Conservation (phyloP, 176 grass and related monocot species). For the Carex myosuroides region DNA sequence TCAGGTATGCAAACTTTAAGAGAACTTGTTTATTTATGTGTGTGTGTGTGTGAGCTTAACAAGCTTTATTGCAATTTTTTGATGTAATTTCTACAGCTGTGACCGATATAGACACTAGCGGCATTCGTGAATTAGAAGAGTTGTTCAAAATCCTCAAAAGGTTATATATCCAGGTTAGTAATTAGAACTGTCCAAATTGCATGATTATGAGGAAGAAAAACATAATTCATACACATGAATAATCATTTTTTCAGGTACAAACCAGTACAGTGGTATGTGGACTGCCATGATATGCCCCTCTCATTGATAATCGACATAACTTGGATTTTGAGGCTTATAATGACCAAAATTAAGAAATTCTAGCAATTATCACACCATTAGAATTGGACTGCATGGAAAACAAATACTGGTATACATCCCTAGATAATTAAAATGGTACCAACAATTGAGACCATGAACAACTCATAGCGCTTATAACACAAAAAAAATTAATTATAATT, state of each 20-base stretch:
- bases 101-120: constrained; percentile 65
- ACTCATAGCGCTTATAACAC: neutral
- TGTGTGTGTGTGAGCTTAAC: too few species aligned
- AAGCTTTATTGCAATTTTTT: neutral
- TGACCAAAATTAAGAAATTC: neutral
- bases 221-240: neutral
- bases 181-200: neutral
- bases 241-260: neutral
- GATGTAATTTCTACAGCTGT: constrained; percentile 40
- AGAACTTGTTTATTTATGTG: neutral
- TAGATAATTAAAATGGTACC: neutral
- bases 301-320: neutral
- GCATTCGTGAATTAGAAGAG: constrained; percentile 52
- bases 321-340: neutral
- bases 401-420: neutral
- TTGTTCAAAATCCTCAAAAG: constrained; percentile 43
- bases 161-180: constrained; percentile 47
- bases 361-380: neutral
- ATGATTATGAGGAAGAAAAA: neutral
- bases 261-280: neutral
- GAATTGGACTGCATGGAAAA: too few species aligned
- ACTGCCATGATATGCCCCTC: neutral
- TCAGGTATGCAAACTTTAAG: constrained; percentile 42
- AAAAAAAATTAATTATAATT: neutral
- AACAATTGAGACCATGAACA: neutral